Percentiles rank a stretch among this genome's conserved stretches.
Conservation (phyloP, 2,329 filamentous ascomycete genomes). For the Pseudovirgaria hyperparasitica region DNA sequence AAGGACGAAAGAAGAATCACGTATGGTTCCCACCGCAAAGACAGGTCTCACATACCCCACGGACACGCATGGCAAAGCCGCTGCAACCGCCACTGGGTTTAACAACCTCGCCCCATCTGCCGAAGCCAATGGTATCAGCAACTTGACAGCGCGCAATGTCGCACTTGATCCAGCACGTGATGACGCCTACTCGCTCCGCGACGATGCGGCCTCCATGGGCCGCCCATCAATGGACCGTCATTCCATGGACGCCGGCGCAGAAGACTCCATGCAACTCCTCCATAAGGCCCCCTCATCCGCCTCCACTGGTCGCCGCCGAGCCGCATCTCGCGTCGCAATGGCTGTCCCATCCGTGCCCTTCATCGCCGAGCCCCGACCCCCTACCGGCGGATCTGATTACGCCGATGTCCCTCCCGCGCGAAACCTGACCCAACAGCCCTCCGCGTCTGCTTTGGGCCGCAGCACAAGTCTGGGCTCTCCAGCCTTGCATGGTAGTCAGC, state of each 20-base stretch:
- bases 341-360: slow-evolving; percentile 7
- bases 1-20: slow-evolving; percentile 46
- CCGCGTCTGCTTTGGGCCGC: too few relatives aligned
- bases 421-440: too few relatives aligned
- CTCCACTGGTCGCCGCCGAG: slow-evolving; percentile 15
- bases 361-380: slow-evolving; percentile 8
- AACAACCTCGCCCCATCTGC: slow-evolving; percentile 12
- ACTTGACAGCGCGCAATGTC: slow-evolving; percentile 31
- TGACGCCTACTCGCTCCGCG: slow-evolving; percentile 29
- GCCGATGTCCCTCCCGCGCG: too few relatives aligned
- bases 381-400: slow-evolving; percentile 9
- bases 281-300: background rate
- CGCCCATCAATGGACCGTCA: slow-evolving; percentile 29
- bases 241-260: slow-evolving; percentile 30
- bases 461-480: too few relatives aligned
- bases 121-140: slow-evolving; percentile 30
- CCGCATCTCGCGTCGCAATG: slow-evolving; percentile 9
- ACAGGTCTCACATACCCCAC: slow-evolving; percentile 12
- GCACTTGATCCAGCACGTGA: slow-evolving; percentile 31
- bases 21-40: slow-evolving; percentile 46
- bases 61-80: slow-evolving; percentile 12
- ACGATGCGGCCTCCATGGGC: slow-evolving; percentile 23
- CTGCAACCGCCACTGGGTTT: slow-evolving; percentile 21
- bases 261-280: slow-evolving; percentile 25
- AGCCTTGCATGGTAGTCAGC: too few relatives aligned